Evolutionary conservation across 805 yeast species (phyloP), one percentile per base, ranked within the genome.

Genomic region (Peterozyma toletana): DNA sequence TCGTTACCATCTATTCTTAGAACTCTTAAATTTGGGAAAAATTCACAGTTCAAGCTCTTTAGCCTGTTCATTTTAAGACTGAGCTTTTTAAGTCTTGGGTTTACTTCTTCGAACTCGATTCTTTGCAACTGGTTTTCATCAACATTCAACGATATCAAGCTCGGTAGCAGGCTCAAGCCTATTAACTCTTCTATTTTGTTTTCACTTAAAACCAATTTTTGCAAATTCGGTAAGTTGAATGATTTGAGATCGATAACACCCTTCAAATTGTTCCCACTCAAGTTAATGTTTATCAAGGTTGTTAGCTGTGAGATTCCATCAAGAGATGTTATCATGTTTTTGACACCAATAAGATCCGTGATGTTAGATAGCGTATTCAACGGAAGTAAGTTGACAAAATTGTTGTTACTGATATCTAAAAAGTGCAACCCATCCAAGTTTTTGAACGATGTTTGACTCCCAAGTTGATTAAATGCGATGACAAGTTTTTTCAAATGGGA

Each of bases 1-100:
- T 53, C 47, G 46, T 58, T 60, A 4, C 77, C 71, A 50, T 76
- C 80, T 13, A 73, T 52, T 35, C 74, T 59, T 34, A 77, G 54
- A 3, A 64, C 67, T 39, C 76, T 59, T 48, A 77, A 60, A 30
- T 48, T 55, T 0, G 75, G 72, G 43, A 61, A 67, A 9, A 48
- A 36, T 1, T 49, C 49, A 14, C 73, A 48, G 41, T 68, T 61
- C 17, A 75, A 50, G 2, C 39, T 35, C 16, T 47, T 48, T 30
- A 75, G 49, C 7, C 57, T 51, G 50, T 74, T 74, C 48, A 60
- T 59, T 43, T 66, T 68, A 18, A 73, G 35, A 13, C 58, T 45
- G 36, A 70, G 49, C 49, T 67, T 68, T 51, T 67, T 72, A 51
- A 70, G 55, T 29, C 53, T 56, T 7, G 37, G 11, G 38, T 64